Conservation (phyloP, 352 stramenopile genomes). For the Labyrinthula sp. region DNA sequence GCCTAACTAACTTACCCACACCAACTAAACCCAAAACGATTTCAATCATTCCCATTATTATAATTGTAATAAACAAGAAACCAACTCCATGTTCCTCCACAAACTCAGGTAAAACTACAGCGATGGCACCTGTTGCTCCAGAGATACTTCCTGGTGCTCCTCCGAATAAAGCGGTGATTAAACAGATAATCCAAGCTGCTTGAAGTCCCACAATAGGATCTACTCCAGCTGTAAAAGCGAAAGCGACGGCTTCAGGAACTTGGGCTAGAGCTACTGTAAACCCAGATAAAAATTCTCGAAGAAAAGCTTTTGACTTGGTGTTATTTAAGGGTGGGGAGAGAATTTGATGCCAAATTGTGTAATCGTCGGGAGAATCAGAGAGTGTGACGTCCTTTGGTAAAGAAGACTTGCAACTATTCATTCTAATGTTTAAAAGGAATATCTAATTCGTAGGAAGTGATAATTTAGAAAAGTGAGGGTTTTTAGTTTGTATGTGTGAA, state of each 20-base stretch:
- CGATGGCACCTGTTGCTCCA: conserved; percentile 59
- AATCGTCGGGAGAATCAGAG: too few relatives aligned
- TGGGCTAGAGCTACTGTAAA: conserved; percentile 65
- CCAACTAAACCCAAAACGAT: conserved; percentile 51
- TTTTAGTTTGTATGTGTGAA: too few relatives aligned
- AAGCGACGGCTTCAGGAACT: conserved; percentile 73
- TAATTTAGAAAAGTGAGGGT: too few relatives aligned
- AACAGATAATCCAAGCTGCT: conserved; percentile 63
- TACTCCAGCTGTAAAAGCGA: conserved; percentile 61
- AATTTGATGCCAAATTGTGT: conserved; percentile 15
- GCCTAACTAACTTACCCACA: conserved; percentile 63
- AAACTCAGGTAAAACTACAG: conserved; percentile 64
- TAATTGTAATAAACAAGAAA: conserved; percentile 60
- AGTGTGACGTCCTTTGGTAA: too few relatives aligned
- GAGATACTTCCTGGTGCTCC: conserved; percentile 60
- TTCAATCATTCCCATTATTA: conserved; percentile 57
- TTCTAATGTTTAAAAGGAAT: too few relatives aligned
- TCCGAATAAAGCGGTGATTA: conserved; percentile 58
- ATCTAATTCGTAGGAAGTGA: too few relatives aligned
- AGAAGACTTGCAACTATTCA: too few relatives aligned
- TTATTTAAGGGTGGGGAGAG: conserved; percentile 20
- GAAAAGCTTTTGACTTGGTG: conserved; percentile 9
- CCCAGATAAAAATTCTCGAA: conserved; percentile 48
- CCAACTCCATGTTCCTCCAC: conserved; percentile 47
- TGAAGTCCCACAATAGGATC: conserved; percentile 60